These are phyloP conservation scores for Discostella pseudostelligera DNA, from an alignment of 108 stramenopile genomes.

Conservation along the genomic window DNA sequence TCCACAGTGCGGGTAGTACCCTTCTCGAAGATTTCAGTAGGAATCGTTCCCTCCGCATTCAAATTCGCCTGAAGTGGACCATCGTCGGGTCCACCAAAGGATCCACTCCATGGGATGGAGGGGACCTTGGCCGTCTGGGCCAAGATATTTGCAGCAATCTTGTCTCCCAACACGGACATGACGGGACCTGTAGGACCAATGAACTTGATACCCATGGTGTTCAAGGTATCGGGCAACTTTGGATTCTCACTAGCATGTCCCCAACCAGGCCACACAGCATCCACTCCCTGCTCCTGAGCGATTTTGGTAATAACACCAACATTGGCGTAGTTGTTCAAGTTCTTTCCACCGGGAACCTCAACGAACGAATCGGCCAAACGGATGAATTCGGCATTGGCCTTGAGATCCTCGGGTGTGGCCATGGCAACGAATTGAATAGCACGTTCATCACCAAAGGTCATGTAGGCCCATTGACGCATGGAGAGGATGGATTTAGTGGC, in stretches of 20 bases:
- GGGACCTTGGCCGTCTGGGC: constrained; percentile 95
- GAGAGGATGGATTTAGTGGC: constrained; percentile 96
- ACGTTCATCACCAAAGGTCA: constrained; percentile 93
- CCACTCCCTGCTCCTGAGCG: constrained; percentile 83
- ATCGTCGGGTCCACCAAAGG: constrained; percentile 87
- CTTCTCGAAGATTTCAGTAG: constrained; percentile 91
- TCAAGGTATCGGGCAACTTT: constrained; percentile 71
- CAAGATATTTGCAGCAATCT: constrained; percentile 94
- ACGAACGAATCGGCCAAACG: constrained; percentile 93
- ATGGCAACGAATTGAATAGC: constrained; percentile 97
- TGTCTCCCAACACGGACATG: constrained; percentile 95
- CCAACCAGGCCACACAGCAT: constrained; percentile 97
- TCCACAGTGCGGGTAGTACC: constrained; percentile 88
- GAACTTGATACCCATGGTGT: constrained; percentile 84
- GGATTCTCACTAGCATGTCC: constrained; percentile 96
- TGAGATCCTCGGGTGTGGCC: constrained; percentile 97
- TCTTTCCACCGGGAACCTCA: constrained; percentile 90
- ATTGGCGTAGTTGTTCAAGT: constrained; percentile 94
- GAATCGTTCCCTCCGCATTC: constrained; percentile 94
- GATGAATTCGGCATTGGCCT: constrained; percentile 98
- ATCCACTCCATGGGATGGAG: constrained; percentile 96
- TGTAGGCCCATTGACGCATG: constrained; percentile 99
- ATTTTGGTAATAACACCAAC: constrained; percentile 86
- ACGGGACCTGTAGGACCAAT: constrained; percentile 92
- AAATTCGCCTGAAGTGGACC: constrained; percentile 89